Evolutionary conservation across 2,329 filamentous ascomycete species (phyloP).

Genomic region (Penicillium sp.): DNA sequence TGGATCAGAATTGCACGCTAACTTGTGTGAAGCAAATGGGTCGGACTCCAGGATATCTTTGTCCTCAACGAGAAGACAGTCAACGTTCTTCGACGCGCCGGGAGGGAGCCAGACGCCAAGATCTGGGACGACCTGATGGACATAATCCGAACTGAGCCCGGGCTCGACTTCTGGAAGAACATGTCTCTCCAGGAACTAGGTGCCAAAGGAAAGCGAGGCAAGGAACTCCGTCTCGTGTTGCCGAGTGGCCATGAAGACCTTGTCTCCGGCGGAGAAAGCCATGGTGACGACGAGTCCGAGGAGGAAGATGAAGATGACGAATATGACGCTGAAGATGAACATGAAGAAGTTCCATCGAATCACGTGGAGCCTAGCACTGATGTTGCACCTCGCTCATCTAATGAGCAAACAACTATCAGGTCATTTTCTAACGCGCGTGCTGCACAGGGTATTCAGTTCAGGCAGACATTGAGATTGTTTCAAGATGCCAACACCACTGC

Average conservation of each 20-base stretch:
- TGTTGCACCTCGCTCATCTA: background rate
- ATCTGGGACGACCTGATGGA: slow-evolving; percentile 7
- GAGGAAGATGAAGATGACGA: background rate
- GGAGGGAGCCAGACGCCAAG: background rate
- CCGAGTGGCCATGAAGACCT: slow-evolving; percentile 3
- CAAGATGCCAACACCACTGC: background rate
- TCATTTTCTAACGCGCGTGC: background rate
- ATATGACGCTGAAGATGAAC: background rate
- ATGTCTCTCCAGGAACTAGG: slow-evolving; percentile 12
- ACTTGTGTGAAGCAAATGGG: slow-evolving; percentile 7
- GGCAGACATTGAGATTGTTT: background rate
- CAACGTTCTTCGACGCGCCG: background rate
- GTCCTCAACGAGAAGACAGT: background rate
- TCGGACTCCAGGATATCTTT: slow-evolving; percentile 7
- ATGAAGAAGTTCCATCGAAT: background rate
- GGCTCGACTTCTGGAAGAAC: slow-evolving; percentile 12
- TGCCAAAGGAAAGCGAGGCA: slow-evolving; percentile 12
- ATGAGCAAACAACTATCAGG: background rate
- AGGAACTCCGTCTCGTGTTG: slow-evolving; percentile 2
- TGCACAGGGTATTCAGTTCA: background rate
- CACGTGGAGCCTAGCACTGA: background rate
- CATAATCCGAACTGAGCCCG: slow-evolving; percentile 6
- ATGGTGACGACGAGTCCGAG: background rate
- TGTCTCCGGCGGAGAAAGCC: background rate
- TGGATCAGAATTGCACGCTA: background rate